Evolutionary conservation across 441 rosid species (phyloP).

Genomic region (Pelargonium hybrid): DNA sequence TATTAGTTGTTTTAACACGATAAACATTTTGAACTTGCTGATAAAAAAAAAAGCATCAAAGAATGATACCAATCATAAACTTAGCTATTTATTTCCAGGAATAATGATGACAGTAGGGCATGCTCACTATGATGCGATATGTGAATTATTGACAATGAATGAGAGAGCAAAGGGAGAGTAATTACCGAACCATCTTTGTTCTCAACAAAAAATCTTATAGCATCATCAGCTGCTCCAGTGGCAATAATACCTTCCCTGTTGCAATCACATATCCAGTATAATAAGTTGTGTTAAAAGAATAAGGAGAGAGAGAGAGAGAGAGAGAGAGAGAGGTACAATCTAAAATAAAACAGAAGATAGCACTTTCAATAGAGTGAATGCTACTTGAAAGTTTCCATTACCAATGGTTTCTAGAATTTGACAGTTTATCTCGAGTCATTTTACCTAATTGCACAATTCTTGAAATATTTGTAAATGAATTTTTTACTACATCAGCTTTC

Average conservation of each 20-base stretch:
- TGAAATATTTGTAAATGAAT: conserved; percentile 1
- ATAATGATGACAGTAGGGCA: background rate
- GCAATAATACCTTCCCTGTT: conserved; percentile 77
- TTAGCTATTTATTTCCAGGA: background rate
- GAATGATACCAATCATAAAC: background rate
- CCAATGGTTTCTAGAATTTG: background rate
- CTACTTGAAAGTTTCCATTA: background rate
- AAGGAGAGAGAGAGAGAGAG: conserved; percentile 1
- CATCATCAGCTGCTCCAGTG: conserved; percentile 95
- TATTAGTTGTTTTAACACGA: background rate
- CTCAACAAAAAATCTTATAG: conserved; percentile 58
- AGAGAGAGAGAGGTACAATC: background rate
- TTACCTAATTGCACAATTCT: background rate
- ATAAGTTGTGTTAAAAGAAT: conserved; percentile 8
- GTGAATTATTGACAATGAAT: background rate
- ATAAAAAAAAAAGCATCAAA: no score
- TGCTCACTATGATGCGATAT: background rate
- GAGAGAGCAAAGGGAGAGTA: conserved; percentile 8
- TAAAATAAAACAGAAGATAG: background rate
- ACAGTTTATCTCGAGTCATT: background rate
- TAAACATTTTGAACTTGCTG: no score
- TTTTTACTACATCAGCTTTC: background rate
- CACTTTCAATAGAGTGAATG: background rate
- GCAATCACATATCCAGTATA: conserved; percentile 13
- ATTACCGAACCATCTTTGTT: conserved; percentile 45